Conservation (phyloP, 2,329 filamentous ascomycete species). For the Hypoxylon sp. region DNA sequence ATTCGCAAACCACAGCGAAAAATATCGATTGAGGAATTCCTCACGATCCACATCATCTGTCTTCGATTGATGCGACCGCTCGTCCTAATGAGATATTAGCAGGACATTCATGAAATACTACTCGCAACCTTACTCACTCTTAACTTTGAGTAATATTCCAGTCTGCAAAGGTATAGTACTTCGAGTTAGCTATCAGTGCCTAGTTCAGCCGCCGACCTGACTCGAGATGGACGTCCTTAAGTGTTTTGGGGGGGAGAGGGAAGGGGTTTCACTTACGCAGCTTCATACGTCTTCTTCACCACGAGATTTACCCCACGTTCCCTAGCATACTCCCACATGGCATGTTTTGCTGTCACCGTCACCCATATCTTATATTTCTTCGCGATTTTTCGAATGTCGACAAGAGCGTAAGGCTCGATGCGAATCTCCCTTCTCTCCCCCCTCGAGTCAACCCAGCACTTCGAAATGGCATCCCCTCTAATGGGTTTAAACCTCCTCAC, state of each 20-base stretch:
- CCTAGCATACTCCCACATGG: conserved; percentile 44
- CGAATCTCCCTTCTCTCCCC: conserved; percentile 40
- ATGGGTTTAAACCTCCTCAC: conserved; percentile 54
- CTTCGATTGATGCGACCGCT: conserved; percentile 11
- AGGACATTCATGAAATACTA: too few species aligned
- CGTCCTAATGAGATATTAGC: too few species aligned
- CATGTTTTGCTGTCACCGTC: conserved; percentile 41
- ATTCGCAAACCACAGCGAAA: conserved; percentile 57
- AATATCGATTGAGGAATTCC: conserved; percentile 51
- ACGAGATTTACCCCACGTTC: conserved; percentile 36
- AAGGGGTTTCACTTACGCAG: conserved; percentile 40
- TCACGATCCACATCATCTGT: conserved; percentile 42
- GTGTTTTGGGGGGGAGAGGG: too few species aligned
- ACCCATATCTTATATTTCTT: conserved; percentile 50
- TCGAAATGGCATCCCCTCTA: conserved; percentile 50
- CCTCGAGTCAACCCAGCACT: conserved; percentile 50
- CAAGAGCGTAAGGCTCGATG: conserved; percentile 53
- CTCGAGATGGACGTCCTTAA: too few species aligned
- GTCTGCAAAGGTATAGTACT: conserved; percentile 5
- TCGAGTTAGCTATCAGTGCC: conserved; percentile 9
- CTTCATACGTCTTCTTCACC: conserved; percentile 44
- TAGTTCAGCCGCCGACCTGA: too few species aligned
- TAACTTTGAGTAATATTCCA: conserved; percentile 8
- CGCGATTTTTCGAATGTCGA: conserved; percentile 49
- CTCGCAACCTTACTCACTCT: too few species aligned